Conservation (phyloP, 192 early-diverging fungal species). For the Entrophospora sp. region DNA sequence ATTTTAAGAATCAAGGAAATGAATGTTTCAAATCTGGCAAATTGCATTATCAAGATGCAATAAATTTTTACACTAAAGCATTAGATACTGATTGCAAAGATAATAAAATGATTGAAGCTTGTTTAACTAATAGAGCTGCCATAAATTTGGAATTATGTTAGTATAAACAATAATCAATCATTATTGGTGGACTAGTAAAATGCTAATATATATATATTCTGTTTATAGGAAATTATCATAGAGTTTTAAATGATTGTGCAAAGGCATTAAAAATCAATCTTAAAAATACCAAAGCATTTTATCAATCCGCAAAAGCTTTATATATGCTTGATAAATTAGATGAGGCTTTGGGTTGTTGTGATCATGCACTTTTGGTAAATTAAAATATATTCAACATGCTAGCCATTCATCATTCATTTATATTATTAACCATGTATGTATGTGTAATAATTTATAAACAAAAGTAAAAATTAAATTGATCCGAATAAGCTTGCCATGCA, state of each 20-base stretch:
- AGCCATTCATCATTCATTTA: no score
- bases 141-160: slow-evolving; percentile 78
- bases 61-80: slow-evolving; percentile 81
- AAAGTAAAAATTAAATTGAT: slow-evolving; percentile 11
- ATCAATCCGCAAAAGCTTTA: slow-evolving; percentile 79
- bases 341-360: slow-evolving; percentile 83
- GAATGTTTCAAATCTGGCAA: slow-evolving; percentile 71
- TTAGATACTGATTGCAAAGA: slow-evolving; percentile 68
- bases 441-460: no score
- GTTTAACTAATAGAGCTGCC: slow-evolving; percentile 85
- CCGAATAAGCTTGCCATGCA: slow-evolving; percentile 24
- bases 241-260: slow-evolving; percentile 82
- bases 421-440: no score
- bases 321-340: slow-evolving; percentile 66
- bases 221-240: slow-evolving; percentile 70
- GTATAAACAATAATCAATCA: no score
- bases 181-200: no score
- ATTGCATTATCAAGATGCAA: slow-evolving; percentile 61
- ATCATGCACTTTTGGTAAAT: slow-evolving; percentile 60
- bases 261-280: slow-evolving; percentile 70
- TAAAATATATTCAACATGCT: slow-evolving; percentile 42
- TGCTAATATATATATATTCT: no score
- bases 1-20: slow-evolving; percentile 97
- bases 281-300: slow-evolving; percentile 87
- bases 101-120: slow-evolving; percentile 63